phyloP scores from a whole-genome alignment of 768 basidiomycete species.

The Lentinula guzmanii region DNA sequence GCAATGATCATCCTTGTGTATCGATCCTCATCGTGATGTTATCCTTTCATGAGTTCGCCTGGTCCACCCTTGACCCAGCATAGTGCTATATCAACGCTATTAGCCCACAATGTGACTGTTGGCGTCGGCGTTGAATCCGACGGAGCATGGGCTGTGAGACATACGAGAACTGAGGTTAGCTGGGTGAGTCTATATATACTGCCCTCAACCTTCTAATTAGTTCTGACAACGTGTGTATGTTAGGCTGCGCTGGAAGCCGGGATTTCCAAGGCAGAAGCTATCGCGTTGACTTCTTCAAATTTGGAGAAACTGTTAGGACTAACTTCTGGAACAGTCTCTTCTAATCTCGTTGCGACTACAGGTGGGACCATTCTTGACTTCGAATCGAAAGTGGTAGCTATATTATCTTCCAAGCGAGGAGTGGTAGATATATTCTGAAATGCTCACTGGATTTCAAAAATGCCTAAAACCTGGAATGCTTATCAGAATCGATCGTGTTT shows the following conservation, averaged over 20 bases:
- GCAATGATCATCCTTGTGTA: slow-evolving; percentile 12
- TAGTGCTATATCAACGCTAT: slow-evolving; percentile 49
- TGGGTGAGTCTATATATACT: slow-evolving; percentile 47
- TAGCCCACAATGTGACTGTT: slow-evolving; percentile 62
- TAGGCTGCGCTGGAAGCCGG: slow-evolving; percentile 19
- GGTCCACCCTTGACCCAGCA: slow-evolving; percentile 41
- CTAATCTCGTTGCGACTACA: slow-evolving; percentile 31
- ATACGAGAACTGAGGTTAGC: slow-evolving; percentile 66
- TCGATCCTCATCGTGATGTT: neutral
- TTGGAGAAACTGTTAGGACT: slow-evolving; percentile 38
- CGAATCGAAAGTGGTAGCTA: slow-evolving; percentile 32
- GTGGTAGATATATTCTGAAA: slow-evolving; percentile 12
- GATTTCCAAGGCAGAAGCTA: slow-evolving; percentile 25
- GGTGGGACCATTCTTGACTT: slow-evolving; percentile 31
- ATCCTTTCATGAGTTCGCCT: slow-evolving; percentile 22
- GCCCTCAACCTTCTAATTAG: neutral
- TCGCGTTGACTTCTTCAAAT: slow-evolving; percentile 35
- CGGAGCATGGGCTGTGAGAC: slow-evolving; percentile 57
- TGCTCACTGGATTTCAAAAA: too few species aligned
- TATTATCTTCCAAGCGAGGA: slow-evolving; percentile 26
- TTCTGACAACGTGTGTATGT: neutral
- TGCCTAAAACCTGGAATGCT: too few species aligned
- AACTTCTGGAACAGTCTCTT: slow-evolving; percentile 5
- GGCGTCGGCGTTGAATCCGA: slow-evolving; percentile 45
- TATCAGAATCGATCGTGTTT: neutral